Evolutionary conservation across 108 stramenopile genomes (phyloP), one percentile per base, ranked within the genome.

Genomic region (Epithemia pelagica): DNA sequence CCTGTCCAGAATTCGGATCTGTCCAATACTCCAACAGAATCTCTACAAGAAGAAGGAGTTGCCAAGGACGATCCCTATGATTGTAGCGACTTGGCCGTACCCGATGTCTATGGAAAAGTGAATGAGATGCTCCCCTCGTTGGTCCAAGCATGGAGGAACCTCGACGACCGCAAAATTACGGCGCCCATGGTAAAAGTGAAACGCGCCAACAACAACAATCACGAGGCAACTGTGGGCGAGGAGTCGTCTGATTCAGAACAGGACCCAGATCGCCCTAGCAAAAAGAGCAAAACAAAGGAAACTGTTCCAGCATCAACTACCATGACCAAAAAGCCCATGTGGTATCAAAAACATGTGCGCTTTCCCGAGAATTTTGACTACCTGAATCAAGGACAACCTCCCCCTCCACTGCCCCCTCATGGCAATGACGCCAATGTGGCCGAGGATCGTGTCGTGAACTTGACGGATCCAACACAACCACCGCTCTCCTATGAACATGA

Each of bases 31-130:
- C n/a, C n/a, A n/a, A n/a, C n/a, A n/a, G n/a, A n/a, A n/a, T n/a
- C n/a, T n/a, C n/a, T n/a, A n/a, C n/a, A n/a, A n/a, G n/a, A n/a
- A n/a, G n/a, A n/a, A n/a, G n/a, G n/a, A n/a, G n/a, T n/a, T n/a
- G n/a, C n/a, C n/a, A n/a, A n/a, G n/a, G 37, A 7, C 15, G 86
- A 83, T 67, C 75, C 78, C 32, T 88, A 85, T 68, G 87, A 85
- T 64, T 88, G 87, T 61, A 30, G 64, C 26, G 80, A 79, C 30
- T 53, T 88, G 21, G 69, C 66, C 26, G 66, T 80, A 1, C 82
- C 77, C 20, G 67, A 77, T 8, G 67, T 70, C 2, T 23, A 53
- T 28, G 82, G 70, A 21, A 52, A 81, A 5, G 67, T 89, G 10
- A 77, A 81, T 37, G 32, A 37, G 30, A 78, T 72, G 58, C 62